Base-by-base conservation (phyloP, 1,139 yeast species). In the Geotrichum fermentans region DNA sequence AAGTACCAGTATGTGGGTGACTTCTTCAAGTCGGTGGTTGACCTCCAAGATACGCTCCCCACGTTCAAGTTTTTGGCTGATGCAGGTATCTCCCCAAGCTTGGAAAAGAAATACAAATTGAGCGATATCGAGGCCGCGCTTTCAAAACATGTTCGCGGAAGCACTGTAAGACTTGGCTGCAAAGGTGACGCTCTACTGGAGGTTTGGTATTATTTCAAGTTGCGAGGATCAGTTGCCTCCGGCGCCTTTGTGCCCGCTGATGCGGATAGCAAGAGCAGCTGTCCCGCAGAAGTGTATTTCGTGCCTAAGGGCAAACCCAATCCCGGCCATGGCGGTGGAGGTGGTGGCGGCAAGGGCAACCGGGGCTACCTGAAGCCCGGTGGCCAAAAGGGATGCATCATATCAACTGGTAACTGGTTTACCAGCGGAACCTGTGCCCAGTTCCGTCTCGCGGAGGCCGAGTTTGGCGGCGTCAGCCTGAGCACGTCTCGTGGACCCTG, bases 201-300 rank as follows among this genome's bases (percentile, higher is more conserved):
- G 66, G 76, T 92, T 26, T 90, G 97, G 96, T 92, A 90, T 68
- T 90, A 78, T 69, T 92, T 86, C 68, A 77, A 83, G 54, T 71
- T 90, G 50, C 71, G 76, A 58, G 97, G 97, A 0, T 79, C 96
- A 0, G 73, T 90, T 11, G 71, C 78, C 34, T 70, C 72, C 32
- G 89, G 89, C 48, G 66, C 78, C 20, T 90, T 84, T 61, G 63
- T 73, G 13, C 84, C 84, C 18, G 79, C 85, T 42, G 84, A 83
- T 48, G 68, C 87, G 1, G 68, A 83, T 41, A 62, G 68, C 49
- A 58, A 68, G 20, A 71, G 86, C 13, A 74, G 77, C 50, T 92
- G 97, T 65, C 90, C 90, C 0, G 72, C 70, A 3, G 65, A 71
- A 3, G 84, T 90, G 59, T 77, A 75, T 57, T 87, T 80, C 66